Percentiles rank a stretch among this genome's conserved stretches.
These are phyloP conservation scores for Crassisporium funariophilum DNA, from an alignment of 768 basidiomycete species.

Conservation along the genomic window DNA sequence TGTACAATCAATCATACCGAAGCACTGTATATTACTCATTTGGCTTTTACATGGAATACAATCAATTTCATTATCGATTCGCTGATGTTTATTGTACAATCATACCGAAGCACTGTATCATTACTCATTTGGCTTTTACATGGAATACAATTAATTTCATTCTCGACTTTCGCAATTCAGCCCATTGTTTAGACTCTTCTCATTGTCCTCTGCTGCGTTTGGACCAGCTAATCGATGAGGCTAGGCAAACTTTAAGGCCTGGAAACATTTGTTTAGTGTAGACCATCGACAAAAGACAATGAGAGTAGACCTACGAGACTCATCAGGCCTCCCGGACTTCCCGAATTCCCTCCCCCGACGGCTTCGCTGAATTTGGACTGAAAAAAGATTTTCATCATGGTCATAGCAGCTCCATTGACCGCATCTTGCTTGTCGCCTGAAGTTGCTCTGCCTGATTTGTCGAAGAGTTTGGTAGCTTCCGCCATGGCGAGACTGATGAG, in stretches of 20 bases:
- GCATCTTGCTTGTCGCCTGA: constrained; percentile 80
- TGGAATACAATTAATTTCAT: neutral
- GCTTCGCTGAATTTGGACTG: constrained; percentile 60
- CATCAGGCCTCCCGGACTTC: constrained; percentile 65
- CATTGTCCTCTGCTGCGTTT: no score
- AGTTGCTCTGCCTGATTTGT: constrained; percentile 62
- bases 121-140: neutral
- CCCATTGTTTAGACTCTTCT: no score
- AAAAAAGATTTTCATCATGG: constrained; percentile 80
- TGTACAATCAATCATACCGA: neutral
- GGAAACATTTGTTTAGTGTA: neutral
- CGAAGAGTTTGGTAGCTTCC: constrained; percentile 76
- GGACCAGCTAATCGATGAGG: no score
- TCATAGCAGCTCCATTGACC: constrained; percentile 84
- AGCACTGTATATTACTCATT: constrained; percentile 4
- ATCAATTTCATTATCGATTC: no score
- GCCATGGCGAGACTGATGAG: constrained; percentile 88
- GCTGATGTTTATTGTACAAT: neutral
- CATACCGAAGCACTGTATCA: constrained; percentile 1
- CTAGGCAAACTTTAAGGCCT: constrained; percentile 35
- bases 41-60: neutral
- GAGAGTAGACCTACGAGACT: constrained; percentile 61
- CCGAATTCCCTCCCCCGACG: constrained; percentile 66
- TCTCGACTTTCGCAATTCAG: neutral
- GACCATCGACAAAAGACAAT: neutral